Percentiles rank a stretch among this genome's conserved stretches.
These are phyloP conservation scores for Phytopythium oedochilum DNA, from an alignment of 352 stramenopile species.

Conservation along the genomic window DNA sequence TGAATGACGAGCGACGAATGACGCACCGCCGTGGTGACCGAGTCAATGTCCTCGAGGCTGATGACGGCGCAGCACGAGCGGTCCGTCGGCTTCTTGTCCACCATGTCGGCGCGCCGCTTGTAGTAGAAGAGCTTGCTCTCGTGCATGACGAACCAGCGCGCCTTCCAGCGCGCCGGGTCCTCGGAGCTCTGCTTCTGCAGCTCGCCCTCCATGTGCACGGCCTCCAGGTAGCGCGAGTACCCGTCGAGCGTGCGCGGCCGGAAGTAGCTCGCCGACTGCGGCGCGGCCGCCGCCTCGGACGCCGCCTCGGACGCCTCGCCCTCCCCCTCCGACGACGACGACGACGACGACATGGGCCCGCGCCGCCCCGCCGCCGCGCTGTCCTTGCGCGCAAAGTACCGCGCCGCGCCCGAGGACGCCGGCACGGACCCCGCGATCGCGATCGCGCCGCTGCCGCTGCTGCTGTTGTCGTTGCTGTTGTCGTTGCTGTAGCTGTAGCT, in stretches of 20 bases:
- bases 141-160: constrained; percentile 85
- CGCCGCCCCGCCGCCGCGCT: constrained; percentile 12
- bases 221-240: constrained; percentile 63
- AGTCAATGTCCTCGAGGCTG: constrained; percentile 77
- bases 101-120: constrained; percentile 49
- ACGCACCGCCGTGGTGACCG: constrained; percentile 76
- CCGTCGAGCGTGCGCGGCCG: constrained; percentile 51
- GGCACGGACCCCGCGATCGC: constrained; percentile 16
- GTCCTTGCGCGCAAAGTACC: constrained; percentile 8
- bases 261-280: constrained; percentile 62
- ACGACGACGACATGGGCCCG: constrained; percentile 14
- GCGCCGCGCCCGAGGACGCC: constrained; percentile 10
- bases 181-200: constrained; percentile 83
- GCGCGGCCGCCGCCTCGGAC: constrained; percentile 1
- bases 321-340: constrained; percentile 10
- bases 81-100: constrained; percentile 52
- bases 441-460: constrained; percentile 5
- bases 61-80: constrained; percentile 67
- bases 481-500: neutral
- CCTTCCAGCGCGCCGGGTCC: constrained; percentile 65
- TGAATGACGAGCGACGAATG: neutral
- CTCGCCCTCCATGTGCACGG: constrained; percentile 71
- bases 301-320: neutral
- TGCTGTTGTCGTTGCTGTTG: neutral
- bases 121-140: constrained; percentile 85